Percentiles rank a stretch among this genome's conserved stretches.
These are phyloP conservation scores for Leccinellum luteum DNA, from an alignment of 768 basidiomycete genomes.

Conservation along the genomic window DNA sequence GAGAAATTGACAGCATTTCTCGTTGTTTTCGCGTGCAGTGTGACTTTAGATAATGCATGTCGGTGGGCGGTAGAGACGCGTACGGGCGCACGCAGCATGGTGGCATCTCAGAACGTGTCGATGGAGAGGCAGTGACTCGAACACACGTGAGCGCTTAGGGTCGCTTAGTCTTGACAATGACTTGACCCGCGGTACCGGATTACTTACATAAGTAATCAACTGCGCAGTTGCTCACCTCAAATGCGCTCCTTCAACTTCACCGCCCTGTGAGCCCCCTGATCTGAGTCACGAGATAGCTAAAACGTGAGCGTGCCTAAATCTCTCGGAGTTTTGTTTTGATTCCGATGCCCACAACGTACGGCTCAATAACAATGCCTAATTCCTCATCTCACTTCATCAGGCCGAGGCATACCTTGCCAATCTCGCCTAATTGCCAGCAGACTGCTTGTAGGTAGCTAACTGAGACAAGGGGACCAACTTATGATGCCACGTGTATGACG, in stretches of 20 bases:
- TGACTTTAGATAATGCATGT: neutral
- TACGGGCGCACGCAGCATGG: conserved; percentile 47
- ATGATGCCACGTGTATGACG: neutral
- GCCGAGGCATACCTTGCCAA: too few species aligned
- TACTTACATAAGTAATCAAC: neutral
- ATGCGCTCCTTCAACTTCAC: too few species aligned
- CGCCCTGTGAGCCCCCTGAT: too few species aligned
- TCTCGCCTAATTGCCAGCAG: too few species aligned
- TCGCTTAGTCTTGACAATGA: too few species aligned
- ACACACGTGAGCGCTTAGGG: conserved; percentile 1
- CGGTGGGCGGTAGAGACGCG: conserved; percentile 5
- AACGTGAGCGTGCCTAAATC: neutral
- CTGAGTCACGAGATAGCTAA: neutral
- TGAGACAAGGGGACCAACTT: neutral
- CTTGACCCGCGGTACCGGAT: neutral
- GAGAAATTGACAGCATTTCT: neutral
- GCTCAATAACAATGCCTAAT: neutral
- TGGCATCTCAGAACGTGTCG: conserved; percentile 36
- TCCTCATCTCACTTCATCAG: neutral
- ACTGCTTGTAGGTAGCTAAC: neutral
- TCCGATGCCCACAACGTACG: neutral
- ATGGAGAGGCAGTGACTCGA: neutral
- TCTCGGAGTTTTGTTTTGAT: neutral
- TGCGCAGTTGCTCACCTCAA: too few species aligned
- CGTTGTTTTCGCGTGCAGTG: neutral